Evolutionary conservation across 352 stramenopile species (phyloP), one percentile per base, ranked within the genome.

Genomic region (Pythium graminicola): DNA sequence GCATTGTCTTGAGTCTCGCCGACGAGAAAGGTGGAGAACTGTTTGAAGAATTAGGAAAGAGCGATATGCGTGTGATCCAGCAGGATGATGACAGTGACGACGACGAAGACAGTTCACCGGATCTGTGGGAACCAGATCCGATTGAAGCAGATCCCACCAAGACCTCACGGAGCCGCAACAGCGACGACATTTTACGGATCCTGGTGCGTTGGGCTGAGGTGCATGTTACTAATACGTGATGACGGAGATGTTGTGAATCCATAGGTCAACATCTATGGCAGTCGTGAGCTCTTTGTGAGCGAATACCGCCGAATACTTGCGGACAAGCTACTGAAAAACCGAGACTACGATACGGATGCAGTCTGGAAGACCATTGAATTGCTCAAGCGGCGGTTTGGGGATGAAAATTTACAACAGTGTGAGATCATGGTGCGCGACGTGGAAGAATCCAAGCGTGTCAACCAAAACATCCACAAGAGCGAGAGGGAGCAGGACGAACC

Each of bases 391-490:
- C 79, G 95, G 17, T 98, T 99, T 68, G 95, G 95, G 17, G 95
- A 98, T 69, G 70, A 86, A 6, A 91, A 71, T 33, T 83, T 99
- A 57, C 81, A 96, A 42, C 86, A 97, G 45, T 99, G 95, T 50
- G 95, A 99, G 68, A 97, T 99, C 57, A 99, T 99, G 96, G 83
- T 99, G 48, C 96, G 96, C 31, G 95, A 98, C 58, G 94, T 98
- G 36, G 91, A 98, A 54, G 95, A 98, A 51, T 97, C 90, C n/a
- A 98, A 97, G 64, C 86, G 93, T 8, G 81, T 97, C 31, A 93
- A 97, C 53, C 58, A 77, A 8, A 97, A 97, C 60, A 86, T 97
- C 46, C 65, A 72, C 41, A 95, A 55, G 17, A 67, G 57, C 3
- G 61, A 77, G 27, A 54, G 58, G 4, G 28, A 24, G 9, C 50